A percentile compares a stretch with the other conserved stretches of the same genome.
phyloP scores from a whole-genome alignment of 495 filamentous ascomycete species.

The Penicillium lividum region DNA sequence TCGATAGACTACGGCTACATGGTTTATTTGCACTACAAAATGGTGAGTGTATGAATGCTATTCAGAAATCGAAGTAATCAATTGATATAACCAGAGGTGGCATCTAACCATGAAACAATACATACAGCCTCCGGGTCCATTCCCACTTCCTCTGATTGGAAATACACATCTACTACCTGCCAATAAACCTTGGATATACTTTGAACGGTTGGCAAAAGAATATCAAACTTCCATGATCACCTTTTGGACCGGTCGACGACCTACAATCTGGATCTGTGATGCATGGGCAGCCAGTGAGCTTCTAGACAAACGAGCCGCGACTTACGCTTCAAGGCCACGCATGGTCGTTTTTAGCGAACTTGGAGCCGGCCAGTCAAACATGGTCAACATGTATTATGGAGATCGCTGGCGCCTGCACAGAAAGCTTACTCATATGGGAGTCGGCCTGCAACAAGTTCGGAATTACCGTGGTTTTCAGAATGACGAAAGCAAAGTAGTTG shows the following conservation, averaged over 20 bases:
- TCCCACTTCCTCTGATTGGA: conserved; percentile 40
- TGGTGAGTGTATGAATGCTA: conserved; percentile 5
- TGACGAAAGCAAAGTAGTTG: conserved; percentile 49
- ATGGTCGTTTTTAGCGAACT: conserved; percentile 39
- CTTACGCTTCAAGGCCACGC: conserved; percentile 29
- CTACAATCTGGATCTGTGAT: conserved; percentile 67
- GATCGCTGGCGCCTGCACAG: conserved; percentile 62
- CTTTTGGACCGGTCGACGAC: conserved; percentile 63
- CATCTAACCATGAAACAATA: not conserved
- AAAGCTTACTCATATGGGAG: conserved; percentile 61
- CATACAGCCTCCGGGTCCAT: conserved; percentile 54
- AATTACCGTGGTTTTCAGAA: conserved; percentile 62
- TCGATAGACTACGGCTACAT: conserved; percentile 18
- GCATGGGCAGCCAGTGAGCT: conserved; percentile 61
- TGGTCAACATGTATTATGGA: conserved; percentile 61
- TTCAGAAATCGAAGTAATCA: not conserved
- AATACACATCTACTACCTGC: conserved; percentile 60
- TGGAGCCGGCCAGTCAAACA: conserved; percentile 56
- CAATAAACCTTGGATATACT: conserved; percentile 66
- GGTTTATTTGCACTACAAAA: conserved; percentile 17
- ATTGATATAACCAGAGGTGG: not conserved
- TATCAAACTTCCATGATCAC: conserved; percentile 47
- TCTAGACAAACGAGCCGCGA: conserved; percentile 30
- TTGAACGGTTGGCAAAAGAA: conserved; percentile 57
- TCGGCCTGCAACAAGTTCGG: conserved; percentile 60